A percentile compares a stretch with the other conserved stretches of the same genome.
Conservation (phyloP, 2,329 filamentous ascomycete species). For the Paecilomyces variotii region DNA sequence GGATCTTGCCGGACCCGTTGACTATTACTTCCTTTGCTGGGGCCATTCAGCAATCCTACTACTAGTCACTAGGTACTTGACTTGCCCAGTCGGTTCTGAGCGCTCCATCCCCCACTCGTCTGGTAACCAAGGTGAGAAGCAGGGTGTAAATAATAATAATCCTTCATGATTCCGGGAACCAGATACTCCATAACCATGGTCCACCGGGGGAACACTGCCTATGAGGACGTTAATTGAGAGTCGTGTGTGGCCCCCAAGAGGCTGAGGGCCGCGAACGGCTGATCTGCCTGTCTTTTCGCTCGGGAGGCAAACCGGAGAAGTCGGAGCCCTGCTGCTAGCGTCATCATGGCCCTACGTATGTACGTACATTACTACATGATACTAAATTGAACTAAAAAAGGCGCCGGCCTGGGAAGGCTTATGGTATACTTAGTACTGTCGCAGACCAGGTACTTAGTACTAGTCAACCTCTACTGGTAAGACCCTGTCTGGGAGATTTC, state of each 20-base stretch:
- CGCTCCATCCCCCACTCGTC: neutral
- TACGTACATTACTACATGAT: too few species aligned
- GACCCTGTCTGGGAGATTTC: too few species aligned
- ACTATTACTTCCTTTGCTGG: neutral
- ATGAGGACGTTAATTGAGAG: neutral
- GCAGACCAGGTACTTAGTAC: too few species aligned
- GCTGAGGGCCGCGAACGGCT: neutral
- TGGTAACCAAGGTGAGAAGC: too few species aligned
- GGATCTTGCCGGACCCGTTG: neutral
- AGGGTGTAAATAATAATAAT: too few species aligned
- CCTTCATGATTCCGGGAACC: neutral
- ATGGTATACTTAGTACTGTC: too few species aligned
- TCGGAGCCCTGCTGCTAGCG: neutral
- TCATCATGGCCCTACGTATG: neutral
- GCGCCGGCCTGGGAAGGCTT: too few species aligned
- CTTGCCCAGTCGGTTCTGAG: neutral
- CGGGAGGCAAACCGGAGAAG: constrained; percentile 8
- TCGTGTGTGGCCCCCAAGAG: neutral
- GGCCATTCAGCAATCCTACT: neutral
- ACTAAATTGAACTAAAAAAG: too few species aligned
- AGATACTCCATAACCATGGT: neutral
- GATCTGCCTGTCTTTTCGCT: neutral
- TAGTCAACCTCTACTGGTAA: too few species aligned
- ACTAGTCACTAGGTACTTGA: neutral
- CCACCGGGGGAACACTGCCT: neutral